These are phyloP conservation scores for Simplicillium aogashimaense DNA, from an alignment of 2,329 filamentous ascomycete genomes.

Conservation along the genomic window DNA sequence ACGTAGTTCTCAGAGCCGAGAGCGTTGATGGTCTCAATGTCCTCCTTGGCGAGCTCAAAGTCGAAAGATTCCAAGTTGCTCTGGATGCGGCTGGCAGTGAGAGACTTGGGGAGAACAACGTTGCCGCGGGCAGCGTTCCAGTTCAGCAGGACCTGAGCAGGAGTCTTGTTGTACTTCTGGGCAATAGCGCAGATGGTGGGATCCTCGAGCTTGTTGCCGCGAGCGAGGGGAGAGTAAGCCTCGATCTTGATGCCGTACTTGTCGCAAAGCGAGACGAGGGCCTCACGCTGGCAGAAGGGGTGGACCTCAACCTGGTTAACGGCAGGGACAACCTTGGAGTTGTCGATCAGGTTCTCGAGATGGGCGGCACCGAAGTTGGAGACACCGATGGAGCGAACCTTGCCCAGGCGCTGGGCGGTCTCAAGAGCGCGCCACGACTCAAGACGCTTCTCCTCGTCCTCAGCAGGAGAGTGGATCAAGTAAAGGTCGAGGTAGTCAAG, in stretches of 20 bases:
- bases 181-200: conserved; percentile 52
- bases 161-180: conserved; percentile 59
- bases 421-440: conserved; percentile 67
- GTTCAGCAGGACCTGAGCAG: conserved; percentile 66
- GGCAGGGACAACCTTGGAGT: conserved; percentile 50
- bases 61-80: conserved; percentile 55
- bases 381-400: conserved; percentile 61
- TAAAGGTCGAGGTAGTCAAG: conserved; percentile 68
- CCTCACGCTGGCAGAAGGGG: conserved; percentile 58
- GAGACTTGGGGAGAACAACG: conserved; percentile 67
- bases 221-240: conserved; percentile 60
- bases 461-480: conserved; percentile 54
- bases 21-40: conserved; percentile 52
- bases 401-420: conserved; percentile 54
- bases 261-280: conserved; percentile 45
- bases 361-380: conserved; percentile 67
- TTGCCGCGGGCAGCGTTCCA: conserved; percentile 72
- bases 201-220: conserved; percentile 57
- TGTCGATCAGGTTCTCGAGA: conserved; percentile 43
- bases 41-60: conserved; percentile 49
- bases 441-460: conserved; percentile 55
- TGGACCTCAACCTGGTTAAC: conserved; percentile 77
- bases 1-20: conserved; percentile 61
- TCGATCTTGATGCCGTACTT: conserved; percentile 45
- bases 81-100: conserved; percentile 50